Base-by-base conservation (phyloP, 768 basidiomycete species). In the Sarcomyxa edulis region DNA sequence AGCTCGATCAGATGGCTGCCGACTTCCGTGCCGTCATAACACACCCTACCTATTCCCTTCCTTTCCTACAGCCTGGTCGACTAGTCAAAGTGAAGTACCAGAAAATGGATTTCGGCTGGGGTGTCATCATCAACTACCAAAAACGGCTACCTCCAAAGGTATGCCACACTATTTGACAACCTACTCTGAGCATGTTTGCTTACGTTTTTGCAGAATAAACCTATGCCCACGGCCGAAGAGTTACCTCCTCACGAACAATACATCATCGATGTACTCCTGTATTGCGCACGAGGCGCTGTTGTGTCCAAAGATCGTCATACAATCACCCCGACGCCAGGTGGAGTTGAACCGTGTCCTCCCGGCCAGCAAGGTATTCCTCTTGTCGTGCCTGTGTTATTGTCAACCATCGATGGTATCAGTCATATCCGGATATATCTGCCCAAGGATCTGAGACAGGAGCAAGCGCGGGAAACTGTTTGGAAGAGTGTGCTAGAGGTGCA, bases 91-190 rank as follows among this genome's bases (percentile, higher is more conserved):
- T 99, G 50, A 86, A 86, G 54, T 75, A 96, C 56, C 78, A 83
- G 46, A 82, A 85, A 26, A 64, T 82, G 10, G 87, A 99, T 60
- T 98, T 95, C 59, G 95, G 95, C 7, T 98, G 96, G 96, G 95
- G 95, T 26, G 77, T 92, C 29, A 78, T 98, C 36, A 75, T 97
- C 53, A 94, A 92, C 56, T 97, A 81, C 53, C 83, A 88, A 55
- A 96, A 96, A 60, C 78, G 93, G 0, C 49, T 81, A 15, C 77
- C 81, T n/a, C 74, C 85, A 11, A 95, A 92, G 68, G 90, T 82
- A 45, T 16, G 64, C 49, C 16, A n/a, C 3, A 29, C 18, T 41
- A 1, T 19, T 37, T 32, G 14, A 31, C 18, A 20, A 12, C 31
- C 19, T n/a, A n/a, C n/a, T n/a, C n/a, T n/a, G n/a, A n/a, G n/a